Evolutionary conservation across 495 filamentous ascomycete genomes (phyloP).

Genomic region (Thermochaetoides thermophila): DNA sequence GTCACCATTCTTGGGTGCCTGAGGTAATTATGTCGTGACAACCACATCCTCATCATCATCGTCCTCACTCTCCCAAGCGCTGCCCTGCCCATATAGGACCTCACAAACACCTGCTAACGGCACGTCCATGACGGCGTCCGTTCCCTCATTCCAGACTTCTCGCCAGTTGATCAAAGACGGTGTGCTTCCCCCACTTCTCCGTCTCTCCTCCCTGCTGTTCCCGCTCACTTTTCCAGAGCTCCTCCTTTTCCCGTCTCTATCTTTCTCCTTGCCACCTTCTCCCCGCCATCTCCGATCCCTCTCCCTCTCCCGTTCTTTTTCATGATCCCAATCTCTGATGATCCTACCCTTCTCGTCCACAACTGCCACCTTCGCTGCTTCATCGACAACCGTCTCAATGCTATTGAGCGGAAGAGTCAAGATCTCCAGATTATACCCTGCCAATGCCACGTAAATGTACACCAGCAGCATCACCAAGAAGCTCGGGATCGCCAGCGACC

Average conservation of each 20-base stretch:
- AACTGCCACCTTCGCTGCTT: constrained; percentile 70
- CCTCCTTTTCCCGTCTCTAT: constrained; percentile 42
- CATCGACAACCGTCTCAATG: constrained; percentile 85
- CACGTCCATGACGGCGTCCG: constrained; percentile 95
- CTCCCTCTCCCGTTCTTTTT: constrained; percentile 26
- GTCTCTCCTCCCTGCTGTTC: constrained; percentile 15
- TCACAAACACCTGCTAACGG: constrained; percentile 96
- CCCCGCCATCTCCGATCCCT: constrained; percentile 54
- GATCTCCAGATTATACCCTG: constrained; percentile 77
- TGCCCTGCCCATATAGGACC: constrained; percentile 53
- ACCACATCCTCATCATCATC: constrained; percentile 10
- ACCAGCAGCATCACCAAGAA: constrained; percentile 80
- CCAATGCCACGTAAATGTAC: constrained; percentile 89
- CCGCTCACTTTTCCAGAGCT: constrained; percentile 43
- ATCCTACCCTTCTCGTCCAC: constrained; percentile 58
- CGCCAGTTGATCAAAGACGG: constrained; percentile 49
- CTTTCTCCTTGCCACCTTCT: constrained; percentile 29
- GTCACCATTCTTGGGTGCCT: no score
- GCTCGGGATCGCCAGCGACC: constrained; percentile 79
- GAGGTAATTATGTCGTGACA: no score
- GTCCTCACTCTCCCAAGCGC: constrained; percentile 15
- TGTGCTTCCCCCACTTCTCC: constrained; percentile 9
- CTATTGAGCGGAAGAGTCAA: constrained; percentile 67
- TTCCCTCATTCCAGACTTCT: constrained; percentile 75
- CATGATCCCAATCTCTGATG: constrained; percentile 18